A percentile compares a stretch with the other conserved stretches of the same genome.
phyloP scores from a whole-genome alignment of 2,329 filamentous ascomycete species.

The Talaromyces amestolkiae region DNA sequence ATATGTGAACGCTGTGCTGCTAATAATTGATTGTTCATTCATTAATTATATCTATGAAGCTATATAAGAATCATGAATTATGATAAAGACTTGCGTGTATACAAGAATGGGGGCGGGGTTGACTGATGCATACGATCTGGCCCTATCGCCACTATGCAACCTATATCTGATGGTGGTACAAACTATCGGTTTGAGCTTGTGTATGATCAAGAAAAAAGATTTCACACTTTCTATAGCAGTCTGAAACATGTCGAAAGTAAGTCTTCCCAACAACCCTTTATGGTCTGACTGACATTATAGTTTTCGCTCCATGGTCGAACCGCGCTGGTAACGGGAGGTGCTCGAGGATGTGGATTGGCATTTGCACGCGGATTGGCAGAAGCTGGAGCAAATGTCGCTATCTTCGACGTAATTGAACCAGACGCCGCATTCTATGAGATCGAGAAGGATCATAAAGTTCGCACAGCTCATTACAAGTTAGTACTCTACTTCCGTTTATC shows the following conservation, averaged over 20 bases:
- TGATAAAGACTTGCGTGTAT: not conserved
- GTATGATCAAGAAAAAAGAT: not conserved
- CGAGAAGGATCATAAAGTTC: slow-evolving; percentile 42
- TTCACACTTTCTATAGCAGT: not conserved
- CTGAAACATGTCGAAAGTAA: not conserved
- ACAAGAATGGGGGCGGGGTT: slow-evolving; percentile 1
- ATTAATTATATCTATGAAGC: not conserved
- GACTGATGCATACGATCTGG: not conserved
- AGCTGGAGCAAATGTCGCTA: slow-evolving; percentile 46
- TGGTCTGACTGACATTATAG: slow-evolving; percentile 26
- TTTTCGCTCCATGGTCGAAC: slow-evolving; percentile 52
- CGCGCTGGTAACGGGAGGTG: slow-evolving; percentile 49
- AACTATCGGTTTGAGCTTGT: not conserved
- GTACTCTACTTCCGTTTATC: slow-evolving; percentile 13
- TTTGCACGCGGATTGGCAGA: slow-evolving; percentile 48
- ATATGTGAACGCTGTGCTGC: not conserved
- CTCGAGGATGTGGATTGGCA: slow-evolving; percentile 46
- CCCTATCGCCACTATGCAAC: not conserved
- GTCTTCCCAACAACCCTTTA: not conserved
- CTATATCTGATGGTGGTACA: slow-evolving; percentile 1
- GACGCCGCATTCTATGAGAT: slow-evolving; percentile 41
- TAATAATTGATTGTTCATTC: not conserved
- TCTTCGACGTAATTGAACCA: slow-evolving; percentile 48
- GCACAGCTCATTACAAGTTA: slow-evolving; percentile 41
- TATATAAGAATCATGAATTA: not conserved